These are phyloP conservation scores for Trapa bicornis DNA, from an alignment of 345 rosid genomes.

Conservation along the genomic window DNA sequence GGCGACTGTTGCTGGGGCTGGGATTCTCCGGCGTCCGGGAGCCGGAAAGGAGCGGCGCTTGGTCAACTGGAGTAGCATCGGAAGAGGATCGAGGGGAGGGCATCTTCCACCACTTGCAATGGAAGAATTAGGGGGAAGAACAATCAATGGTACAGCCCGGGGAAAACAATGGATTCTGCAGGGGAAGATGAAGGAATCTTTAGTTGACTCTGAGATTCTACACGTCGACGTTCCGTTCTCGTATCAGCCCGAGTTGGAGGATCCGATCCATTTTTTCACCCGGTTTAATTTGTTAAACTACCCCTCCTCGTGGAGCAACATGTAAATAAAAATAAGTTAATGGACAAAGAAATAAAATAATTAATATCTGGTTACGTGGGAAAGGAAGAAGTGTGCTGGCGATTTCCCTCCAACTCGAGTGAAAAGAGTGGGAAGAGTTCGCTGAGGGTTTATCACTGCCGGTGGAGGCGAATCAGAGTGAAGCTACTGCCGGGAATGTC, in stretches of 20 bases:
- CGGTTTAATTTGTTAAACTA: background rate
- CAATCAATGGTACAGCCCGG: too few relatives aligned
- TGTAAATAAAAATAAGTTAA: background rate
- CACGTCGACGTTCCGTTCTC: too few relatives aligned
- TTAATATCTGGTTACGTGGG: background rate
- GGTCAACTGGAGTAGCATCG: slow-evolving; percentile 38
- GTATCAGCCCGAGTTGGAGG: too few relatives aligned
- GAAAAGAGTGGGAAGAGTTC: background rate
- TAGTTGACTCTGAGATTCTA: too few relatives aligned
- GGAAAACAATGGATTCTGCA: too few relatives aligned
- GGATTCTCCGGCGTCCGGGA: slow-evolving; percentile 12
- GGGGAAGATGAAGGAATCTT: too few relatives aligned
- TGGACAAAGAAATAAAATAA: background rate
- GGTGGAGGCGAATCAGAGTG: background rate
- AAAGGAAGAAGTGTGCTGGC: background rate
- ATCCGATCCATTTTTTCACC: too few relatives aligned
- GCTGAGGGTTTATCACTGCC: background rate
- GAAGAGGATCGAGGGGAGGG: slow-evolving; percentile 33
- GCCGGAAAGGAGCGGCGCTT: slow-evolving; percentile 48
- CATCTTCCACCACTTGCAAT: slow-evolving; percentile 5
- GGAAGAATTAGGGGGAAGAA: background rate
- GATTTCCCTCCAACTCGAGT: slow-evolving; percentile 12
- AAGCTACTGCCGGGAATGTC: slow-evolving; percentile 26
- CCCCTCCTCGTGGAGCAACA: background rate
- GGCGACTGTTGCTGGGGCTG: slow-evolving; percentile 9